Evolutionary conservation across 73 alveolate species (phyloP).

Genomic region (Stentor coeruleus): DNA sequence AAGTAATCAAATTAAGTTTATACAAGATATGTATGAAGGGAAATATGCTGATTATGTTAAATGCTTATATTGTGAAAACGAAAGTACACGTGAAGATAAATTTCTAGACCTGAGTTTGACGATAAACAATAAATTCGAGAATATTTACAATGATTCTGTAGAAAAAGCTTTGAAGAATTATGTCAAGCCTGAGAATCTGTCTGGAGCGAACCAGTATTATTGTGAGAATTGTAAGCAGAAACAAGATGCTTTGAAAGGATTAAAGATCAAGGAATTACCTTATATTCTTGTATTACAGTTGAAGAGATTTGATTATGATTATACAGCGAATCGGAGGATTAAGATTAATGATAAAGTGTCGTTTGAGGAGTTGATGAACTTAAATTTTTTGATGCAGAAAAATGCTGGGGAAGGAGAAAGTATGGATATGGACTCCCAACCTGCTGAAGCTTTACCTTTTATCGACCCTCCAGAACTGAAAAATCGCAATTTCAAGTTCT

Average conservation of each 20-base stretch:
- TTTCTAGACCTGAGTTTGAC: constrained; percentile 87
- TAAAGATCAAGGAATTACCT: constrained; percentile 67
- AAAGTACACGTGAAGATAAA: constrained; percentile 51
- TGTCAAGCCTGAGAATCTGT: constrained; percentile 79
- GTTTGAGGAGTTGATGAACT: constrained; percentile 57
- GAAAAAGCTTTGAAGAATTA: constrained; percentile 87
- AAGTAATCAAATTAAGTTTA: constrained; percentile 49
- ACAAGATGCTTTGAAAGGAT: constrained; percentile 85
- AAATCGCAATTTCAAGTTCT: neutral
- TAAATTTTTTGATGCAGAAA: constrained; percentile 45
- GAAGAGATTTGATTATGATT: constrained; percentile 81
- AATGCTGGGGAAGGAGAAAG: constrained; percentile 42
- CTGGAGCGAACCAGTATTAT: constrained; percentile 75
- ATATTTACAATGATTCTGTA: constrained; percentile 69
- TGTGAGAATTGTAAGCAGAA: constrained; percentile 85
- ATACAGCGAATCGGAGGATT: constrained; percentile 54
- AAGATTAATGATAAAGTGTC: constrained; percentile 74
- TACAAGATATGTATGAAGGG: constrained; percentile 64
- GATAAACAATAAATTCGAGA: constrained; percentile 71
- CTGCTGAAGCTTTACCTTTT: neutral
- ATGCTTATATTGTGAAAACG: constrained; percentile 84
- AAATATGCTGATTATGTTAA: constrained; percentile 54
- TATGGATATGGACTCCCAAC: constrained; percentile 15
- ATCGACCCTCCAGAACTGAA: neutral
- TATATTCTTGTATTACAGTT: constrained; percentile 67